A percentile compares a stretch with the other conserved stretches of the same genome.
These are phyloP conservation scores for Lobosporangium transversale DNA, from an alignment of 192 early-diverging fungal species.

Conservation along the genomic window DNA sequence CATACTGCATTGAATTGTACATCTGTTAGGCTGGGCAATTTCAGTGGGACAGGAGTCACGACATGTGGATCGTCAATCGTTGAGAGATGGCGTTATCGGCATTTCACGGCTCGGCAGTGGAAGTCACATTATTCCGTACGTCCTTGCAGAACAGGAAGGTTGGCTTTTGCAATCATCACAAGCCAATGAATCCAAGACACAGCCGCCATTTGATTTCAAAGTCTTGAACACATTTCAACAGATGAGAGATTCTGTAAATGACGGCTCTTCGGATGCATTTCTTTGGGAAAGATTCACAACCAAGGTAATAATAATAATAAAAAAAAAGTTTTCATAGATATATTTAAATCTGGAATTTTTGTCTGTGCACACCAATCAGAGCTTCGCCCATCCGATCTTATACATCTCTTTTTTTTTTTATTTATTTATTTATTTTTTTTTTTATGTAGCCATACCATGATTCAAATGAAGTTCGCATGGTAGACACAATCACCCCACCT, in stretches of 20 bases:
- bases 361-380: no score
- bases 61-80: constrained; percentile 53
- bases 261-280: constrained; percentile 76
- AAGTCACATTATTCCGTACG: constrained; percentile 79
- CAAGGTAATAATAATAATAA: constrained; percentile 55
- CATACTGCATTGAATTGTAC: no score
- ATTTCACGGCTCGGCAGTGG: constrained; percentile 83
- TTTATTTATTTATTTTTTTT: background rate
- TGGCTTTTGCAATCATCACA: constrained; percentile 56
- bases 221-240: constrained; percentile 79
- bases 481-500: constrained; percentile 84
- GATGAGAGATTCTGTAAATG: constrained; percentile 74
- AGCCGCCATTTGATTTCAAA: constrained; percentile 74
- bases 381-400: background rate
- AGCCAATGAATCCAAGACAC: constrained; percentile 13
- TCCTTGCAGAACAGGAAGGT: constrained; percentile 71
- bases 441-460: constrained; percentile 71
- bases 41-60: constrained; percentile 64
- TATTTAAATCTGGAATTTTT: no score
- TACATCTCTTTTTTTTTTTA: background rate
- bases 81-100: constrained; percentile 55
- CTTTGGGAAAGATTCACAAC: constrained; percentile 95
- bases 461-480: constrained; percentile 69
- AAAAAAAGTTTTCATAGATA: background rate
- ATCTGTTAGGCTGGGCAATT: constrained; percentile 77